Evolutionary conservation across 768 basidiomycete species (phyloP), one percentile per base, ranked within the genome.

Genomic region (Antrodiella citrinella): DNA sequence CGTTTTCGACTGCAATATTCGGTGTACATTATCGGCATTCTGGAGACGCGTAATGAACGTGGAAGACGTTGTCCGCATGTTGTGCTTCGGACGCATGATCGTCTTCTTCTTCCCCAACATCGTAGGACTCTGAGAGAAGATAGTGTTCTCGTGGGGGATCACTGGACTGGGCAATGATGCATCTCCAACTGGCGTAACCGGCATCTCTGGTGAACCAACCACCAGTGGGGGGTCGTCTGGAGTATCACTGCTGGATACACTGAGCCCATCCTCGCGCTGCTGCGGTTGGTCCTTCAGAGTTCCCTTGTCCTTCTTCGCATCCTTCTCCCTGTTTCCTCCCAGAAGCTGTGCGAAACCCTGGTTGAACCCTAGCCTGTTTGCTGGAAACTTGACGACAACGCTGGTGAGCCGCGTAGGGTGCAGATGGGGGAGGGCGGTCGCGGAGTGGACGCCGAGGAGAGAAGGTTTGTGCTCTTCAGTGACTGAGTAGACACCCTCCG

Each of bases 11-110:
- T 84, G 78, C 22, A 95, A 72, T 12, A 72, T 71, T 67, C 81
- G 86, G 23, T 73, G 75, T 50, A 91, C 68, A 42, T 86, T 88
- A 62, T 96, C 93, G 39, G 77, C 73, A 49, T 78, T 83, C 57
- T 95, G 91, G 44, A 92, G 71, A 24, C 93, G 80, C 2, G 89
- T 86, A 55, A 97, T 86, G 66, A 97, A 97, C 2, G 89, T 89
- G 20, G 94, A 95, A 4, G 86, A 91, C 1, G 91, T 92, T 0
- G 91, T 91, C 48, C 87, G 77, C 56, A 96, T 83, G 59, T 87
- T 95, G 57, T 91, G 90, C 64, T 90, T 94, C n/a, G 92, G 91
- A 25, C 88, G 74, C 7, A 84, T 69, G 20, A 67, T 62, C 5
- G 69, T 62, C 53, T 82, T 80, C 69, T 83, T 85, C 73, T 86